These are phyloP conservation scores for Diphasiastrum complanatum DNA, from an alignment of 83 land plant species.

Conservation along the genomic window DNA sequence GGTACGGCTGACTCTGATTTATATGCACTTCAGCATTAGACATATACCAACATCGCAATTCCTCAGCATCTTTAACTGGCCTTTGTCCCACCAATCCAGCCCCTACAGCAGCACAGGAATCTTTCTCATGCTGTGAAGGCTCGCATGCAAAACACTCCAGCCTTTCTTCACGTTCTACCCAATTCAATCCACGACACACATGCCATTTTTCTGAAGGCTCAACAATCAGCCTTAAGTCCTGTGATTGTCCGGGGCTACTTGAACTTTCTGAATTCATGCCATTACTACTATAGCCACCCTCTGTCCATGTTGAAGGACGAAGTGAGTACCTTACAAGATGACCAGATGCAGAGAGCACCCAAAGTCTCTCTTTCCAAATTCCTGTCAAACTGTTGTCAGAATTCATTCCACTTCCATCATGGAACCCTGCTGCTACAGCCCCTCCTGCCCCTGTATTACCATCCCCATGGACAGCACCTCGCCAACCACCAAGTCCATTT, in stretches of 20 bases:
- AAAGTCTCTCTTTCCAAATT: conserved; percentile 3
- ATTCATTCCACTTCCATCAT: conserved; percentile 4
- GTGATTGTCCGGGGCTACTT: conserved; percentile 13
- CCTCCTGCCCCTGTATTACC: not conserved
- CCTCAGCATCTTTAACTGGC: no score
- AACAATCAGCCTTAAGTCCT: conserved; percentile 12
- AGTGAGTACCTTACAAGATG: conserved; percentile 2
- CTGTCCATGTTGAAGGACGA: conserved; percentile 4
- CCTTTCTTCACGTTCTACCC: conserved; percentile 11
- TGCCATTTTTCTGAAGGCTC: conserved; percentile 16
- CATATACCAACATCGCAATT: no score
- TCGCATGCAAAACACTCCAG: not conserved
- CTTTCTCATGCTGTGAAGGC: no score
- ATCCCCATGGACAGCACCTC: no score
- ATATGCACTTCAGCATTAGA: no score
- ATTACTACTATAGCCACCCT: not conserved
- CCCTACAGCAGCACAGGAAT: no score
- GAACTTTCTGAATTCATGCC: not conserved
- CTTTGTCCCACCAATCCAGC: no score
- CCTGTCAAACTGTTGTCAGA: not conserved
- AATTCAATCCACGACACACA: conserved; percentile 7
- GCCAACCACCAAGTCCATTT: no score
- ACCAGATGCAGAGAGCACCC: no score
- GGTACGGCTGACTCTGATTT: no score
- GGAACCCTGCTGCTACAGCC: conserved; percentile 15